Base-by-base conservation (phyloP, 1,139 yeast genomes). In the Williopsis jadinii region DNA sequence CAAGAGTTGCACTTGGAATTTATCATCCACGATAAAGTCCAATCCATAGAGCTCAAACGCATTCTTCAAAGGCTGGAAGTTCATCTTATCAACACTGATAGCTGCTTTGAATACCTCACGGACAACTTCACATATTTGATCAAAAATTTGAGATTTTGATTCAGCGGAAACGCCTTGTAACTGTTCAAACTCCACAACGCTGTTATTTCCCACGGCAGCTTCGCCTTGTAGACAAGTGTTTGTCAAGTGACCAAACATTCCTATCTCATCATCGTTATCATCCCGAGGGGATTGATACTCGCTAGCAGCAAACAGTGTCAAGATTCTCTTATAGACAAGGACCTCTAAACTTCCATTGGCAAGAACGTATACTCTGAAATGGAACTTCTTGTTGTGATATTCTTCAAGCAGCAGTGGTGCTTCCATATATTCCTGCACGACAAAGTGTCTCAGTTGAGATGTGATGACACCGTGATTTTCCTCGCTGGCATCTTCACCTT, bases 1-100 rank as follows among this genome's bases (percentile, higher is more conserved):
- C 32, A 92, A 65, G 34, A 92, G 61, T 37, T 69, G 69, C 3
- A 84, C 92, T 9, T 67, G 57, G 28, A 62, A 59, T 34, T 77
- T 67, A 2, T 65, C 67, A 50, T 78, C 80, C 9, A 92, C 84
- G 46, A 92, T 62, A 61, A 86, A 88, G 60, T 92, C 98, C 11
- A 92, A 67, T 0, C 98, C 98, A 59, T 74, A 92, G 10, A 87
- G 70, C 59, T 92, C 98, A 58, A 86, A 75, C 0, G 95, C 94
- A 61, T 86, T 86, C 0, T 67, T 64, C 41, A 88, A 59, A 0
- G 97, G 92, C 67, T 90, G 97, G 66, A 92, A 92, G 59, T 88
- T 87, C 63, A 90, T 75, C 50, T 80, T 77, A 54, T 92, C 95
- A 3, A 81, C 85, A 32, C 76, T 73, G 0, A 76, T 63, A 0